Evolutionary conservation across 345 rosid species (phyloP), one percentile per base, ranked within the genome.

Genomic region (Euclidium syriacum): DNA sequence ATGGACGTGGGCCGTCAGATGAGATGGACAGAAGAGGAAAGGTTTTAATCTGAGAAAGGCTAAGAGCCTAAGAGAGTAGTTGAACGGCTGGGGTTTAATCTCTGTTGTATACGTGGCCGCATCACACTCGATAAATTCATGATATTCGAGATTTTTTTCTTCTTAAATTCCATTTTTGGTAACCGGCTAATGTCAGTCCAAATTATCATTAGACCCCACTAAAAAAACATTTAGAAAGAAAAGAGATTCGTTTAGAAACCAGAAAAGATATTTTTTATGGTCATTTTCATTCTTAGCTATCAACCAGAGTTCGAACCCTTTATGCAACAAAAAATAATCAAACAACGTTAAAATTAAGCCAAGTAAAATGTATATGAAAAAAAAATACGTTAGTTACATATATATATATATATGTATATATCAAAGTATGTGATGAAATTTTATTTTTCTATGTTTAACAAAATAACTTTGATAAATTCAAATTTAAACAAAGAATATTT

Each of bases 81-180:
- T 65, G 57, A 61, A 53, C 23, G 67, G 63, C 62, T 70, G 68
- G 74, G 74, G 67, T 39, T 62, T 18, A 60, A 68, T 68, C 54
- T 59, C 38, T 70, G 57, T 62, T 62, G 46, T 61, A 62, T 57
- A 70, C 64, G 74, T 62, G 69, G 51, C 25, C 11, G 1, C 5
- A 5, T 46, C 12, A 2, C 1, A 70, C 20, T 70, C 63, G 74
- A 20, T 70, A 22, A 54, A 62, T 38, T 20, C 54, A 60, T 69
- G 40, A 35, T 43, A 55, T 60, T 59, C 58, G 43, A 62, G 63
- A 70, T 70, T 62, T 62, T 62, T 70, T 70, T 62, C 53, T 62
- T 70, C 62, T 62, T 57, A 62, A 63, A 70, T 20, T 54, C 46
- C 29, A 38, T 18, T 35, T 42, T 62, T 54, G 35, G 52, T 52